These are phyloP conservation scores for Clavispora asparagi DNA, from an alignment of 805 yeast species.

Conservation along the genomic window DNA sequence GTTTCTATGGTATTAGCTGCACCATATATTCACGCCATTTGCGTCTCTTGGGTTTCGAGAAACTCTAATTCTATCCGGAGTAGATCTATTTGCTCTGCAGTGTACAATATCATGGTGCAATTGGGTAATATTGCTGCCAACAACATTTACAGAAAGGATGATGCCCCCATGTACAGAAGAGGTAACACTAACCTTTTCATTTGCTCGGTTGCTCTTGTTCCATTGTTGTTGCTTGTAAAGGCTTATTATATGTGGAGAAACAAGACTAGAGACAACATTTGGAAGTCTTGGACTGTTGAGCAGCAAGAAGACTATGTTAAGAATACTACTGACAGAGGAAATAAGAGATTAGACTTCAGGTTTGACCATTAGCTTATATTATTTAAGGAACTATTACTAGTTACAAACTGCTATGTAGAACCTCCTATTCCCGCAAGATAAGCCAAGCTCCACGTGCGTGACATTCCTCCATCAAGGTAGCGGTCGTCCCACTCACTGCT, in stretches of 20 bases:
- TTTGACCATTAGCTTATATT: slow-evolving; percentile 21
- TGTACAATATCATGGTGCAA: slow-evolving; percentile 63
- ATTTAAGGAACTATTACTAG: background rate
- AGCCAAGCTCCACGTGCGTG: slow-evolving; percentile 81
- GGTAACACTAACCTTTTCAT: slow-evolving; percentile 44
- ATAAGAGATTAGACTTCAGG: slow-evolving; percentile 49
- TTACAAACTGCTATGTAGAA: slow-evolving; percentile 3
- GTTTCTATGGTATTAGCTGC: slow-evolving; percentile 36
- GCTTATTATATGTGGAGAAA: slow-evolving; percentile 40
- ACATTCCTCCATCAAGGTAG: slow-evolving; percentile 78
- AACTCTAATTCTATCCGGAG: slow-evolving; percentile 60
- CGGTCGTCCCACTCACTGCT: slow-evolving; percentile 45
- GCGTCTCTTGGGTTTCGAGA: slow-evolving; percentile 56
- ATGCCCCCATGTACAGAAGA: slow-evolving; percentile 52
- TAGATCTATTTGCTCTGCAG: slow-evolving; percentile 60
- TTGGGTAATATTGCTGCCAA: slow-evolving; percentile 49
- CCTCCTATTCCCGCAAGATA: slow-evolving; percentile 53
- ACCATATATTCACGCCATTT: slow-evolving; percentile 50
- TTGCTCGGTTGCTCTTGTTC: slow-evolving; percentile 24
- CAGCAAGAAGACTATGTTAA: slow-evolving; percentile 45
- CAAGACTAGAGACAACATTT: slow-evolving; percentile 37
- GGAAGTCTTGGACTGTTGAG: slow-evolving; percentile 48
- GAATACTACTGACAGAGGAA: slow-evolving; percentile 49
- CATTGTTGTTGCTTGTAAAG: slow-evolving; percentile 22
- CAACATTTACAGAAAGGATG: slow-evolving; percentile 53